Percentiles rank a stretch among this genome's conserved stretches.
These are phyloP conservation scores for Botryotinia narcissicola DNA, from an alignment of 2,329 filamentous ascomycete genomes.

Conservation along the genomic window DNA sequence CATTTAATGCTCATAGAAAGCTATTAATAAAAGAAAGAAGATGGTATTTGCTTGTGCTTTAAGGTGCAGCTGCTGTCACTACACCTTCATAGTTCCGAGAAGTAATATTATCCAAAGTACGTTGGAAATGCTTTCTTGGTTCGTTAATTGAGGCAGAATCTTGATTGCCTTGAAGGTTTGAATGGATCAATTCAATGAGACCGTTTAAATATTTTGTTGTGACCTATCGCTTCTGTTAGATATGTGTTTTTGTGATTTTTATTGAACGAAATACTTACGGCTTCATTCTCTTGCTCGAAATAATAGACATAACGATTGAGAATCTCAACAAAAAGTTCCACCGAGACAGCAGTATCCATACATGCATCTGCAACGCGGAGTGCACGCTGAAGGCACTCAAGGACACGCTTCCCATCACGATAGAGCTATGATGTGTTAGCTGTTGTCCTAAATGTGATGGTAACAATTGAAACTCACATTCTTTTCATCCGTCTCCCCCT, in stretches of 20 bases:
- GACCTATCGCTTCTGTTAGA: constrained; percentile 47
- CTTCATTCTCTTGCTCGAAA: constrained; percentile 98
- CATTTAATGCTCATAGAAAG: constrained; percentile 9
- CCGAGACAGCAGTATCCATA: constrained; percentile 96
- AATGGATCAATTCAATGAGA: constrained; percentile 96
- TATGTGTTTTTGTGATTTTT: constrained; percentile 19
- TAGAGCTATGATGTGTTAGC: constrained; percentile 64
- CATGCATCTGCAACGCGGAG: constrained; percentile 95
- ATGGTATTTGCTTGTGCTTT: not conserved
- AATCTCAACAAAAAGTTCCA: constrained; percentile 98
- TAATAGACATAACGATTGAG: constrained; percentile 98
- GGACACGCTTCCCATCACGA: constrained; percentile 92
- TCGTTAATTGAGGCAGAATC: constrained; percentile 81
- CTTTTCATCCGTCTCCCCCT: constrained; percentile 82
- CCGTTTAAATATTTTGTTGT: constrained; percentile 98
- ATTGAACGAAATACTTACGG: constrained; percentile 53
- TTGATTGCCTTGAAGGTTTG: constrained; percentile 82
- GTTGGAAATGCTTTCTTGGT: constrained; percentile 89
- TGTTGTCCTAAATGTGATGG: not conserved
- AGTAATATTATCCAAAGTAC: constrained; percentile 90
- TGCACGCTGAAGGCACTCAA: constrained; percentile 93
- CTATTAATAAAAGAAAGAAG: constrained; percentile 6
- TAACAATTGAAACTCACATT: constrained; percentile 54
- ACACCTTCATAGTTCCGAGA: constrained; percentile 92
- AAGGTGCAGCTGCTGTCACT: constrained; percentile 45